Conservation (phyloP, 768 basidiomycete genomes). For the Tremella yokohamensis region DNA sequence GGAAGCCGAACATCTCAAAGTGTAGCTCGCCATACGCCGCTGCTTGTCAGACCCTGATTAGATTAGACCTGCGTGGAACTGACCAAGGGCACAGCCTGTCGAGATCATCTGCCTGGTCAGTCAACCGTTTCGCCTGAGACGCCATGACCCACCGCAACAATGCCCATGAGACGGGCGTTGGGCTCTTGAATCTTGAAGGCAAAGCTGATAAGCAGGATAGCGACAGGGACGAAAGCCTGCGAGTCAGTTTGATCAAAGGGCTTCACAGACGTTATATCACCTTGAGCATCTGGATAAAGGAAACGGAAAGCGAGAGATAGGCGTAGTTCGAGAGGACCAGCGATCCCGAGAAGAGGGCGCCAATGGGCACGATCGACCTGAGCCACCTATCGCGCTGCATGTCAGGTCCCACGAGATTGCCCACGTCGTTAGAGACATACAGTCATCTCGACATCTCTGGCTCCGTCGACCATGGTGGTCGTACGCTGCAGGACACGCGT, state of each 20-base stretch:
- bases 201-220: conserved; percentile 80
- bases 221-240: conserved; percentile 51
- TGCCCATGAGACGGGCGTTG: conserved; percentile 70
- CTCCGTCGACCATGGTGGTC: conserved; percentile 49
- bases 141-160: conserved; percentile 59
- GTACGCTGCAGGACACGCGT: conserved; percentile 48
- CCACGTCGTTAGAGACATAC: conserved; percentile 13
- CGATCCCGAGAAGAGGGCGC: conserved; percentile 85
- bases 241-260: background rate
- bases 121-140: background rate
- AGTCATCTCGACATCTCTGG: conserved; percentile 60
- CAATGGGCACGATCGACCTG: conserved; percentile 86
- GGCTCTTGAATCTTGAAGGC: conserved; percentile 82
- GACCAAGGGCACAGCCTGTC: conserved; percentile 58
- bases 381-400: conserved; percentile 57
- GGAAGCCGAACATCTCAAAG: conserved; percentile 82
- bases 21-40: conserved; percentile 83
- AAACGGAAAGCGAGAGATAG: conserved; percentile 81
- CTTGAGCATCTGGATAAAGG: conserved; percentile 98
- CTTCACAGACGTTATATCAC: conserved; percentile 50
- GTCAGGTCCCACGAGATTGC: background rate
- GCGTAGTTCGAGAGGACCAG: conserved; percentile 90
- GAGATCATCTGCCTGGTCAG: conserved; percentile 67
- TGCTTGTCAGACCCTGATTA: background rate
- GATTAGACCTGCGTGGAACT: conserved; percentile 5